Evolutionary conservation across 140 eudicot genomes (phyloP), one percentile per base, ranked within the genome.

Genomic region (Stevia rebaudiana): DNA sequence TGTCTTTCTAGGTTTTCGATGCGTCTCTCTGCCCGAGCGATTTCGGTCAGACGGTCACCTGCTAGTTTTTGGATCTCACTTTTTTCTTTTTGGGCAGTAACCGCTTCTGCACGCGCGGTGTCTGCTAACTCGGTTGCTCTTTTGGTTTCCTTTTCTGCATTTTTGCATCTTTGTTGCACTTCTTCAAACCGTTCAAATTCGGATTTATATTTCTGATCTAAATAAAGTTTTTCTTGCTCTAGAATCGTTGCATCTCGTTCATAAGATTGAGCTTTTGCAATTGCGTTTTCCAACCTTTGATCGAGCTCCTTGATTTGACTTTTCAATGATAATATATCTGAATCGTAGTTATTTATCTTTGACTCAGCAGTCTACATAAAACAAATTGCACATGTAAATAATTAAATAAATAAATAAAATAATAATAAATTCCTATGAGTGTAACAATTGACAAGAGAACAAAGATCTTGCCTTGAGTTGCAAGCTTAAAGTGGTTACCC

Each of bases 51-150:
- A 42, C 97, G 79, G 54, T 94, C 97, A 78, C 86, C 86, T 8
- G 97, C 84, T 28, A 72, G 8, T 8, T 79, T 77, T 70, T 85
- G 88, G 24, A 76, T 75, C 39, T 88, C 88, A 17, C 61, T 76
- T 69, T 76, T 94, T 28, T 86, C 97, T 70, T 74, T 88, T 54
- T 85, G 99, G 50, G 97, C 95, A 52, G 80, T 67, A 56, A 72
- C 88, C 6, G 99, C 99, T 75, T 94, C 95, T 0, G 90, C 87
- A 41, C 99, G 79, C 15, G 94, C 99, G 42, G 82, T 68, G 61
- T 94, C 99, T 25, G 99, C 99, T 60, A 89, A 21, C 63, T 88
- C 85, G 0, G 78, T 85, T 11, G 97, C 95, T 71, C 97, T 53
- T 65, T 85, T 94, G 10, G 99, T 95, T 71, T 88, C 99, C 67